Evolutionary conservation across 2,329 filamentous ascomycete genomes (phyloP), one percentile per base, ranked within the genome.

Genomic region (Fusarium pseudoanthophilum): DNA sequence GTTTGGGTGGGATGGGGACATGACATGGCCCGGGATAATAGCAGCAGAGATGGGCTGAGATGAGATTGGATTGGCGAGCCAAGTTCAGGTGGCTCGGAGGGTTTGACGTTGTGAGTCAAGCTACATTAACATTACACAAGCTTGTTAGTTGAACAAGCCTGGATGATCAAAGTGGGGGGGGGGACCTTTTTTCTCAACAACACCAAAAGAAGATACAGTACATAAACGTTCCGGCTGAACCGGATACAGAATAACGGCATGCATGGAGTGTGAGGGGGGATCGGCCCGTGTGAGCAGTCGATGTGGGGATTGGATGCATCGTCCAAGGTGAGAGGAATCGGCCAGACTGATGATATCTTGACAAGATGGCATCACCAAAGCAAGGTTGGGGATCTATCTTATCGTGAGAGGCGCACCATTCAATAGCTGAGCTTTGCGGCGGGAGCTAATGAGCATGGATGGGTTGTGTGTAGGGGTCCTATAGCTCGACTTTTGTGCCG

Each of bases 1-100:
- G 63, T 37, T 39, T 67, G 59, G 64, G 67, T 67, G 72, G 72
- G 66, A 72, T 74, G 71, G 66, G 21, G 32, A 32, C 32, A 32
- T 13, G 48, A n/a, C 56, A 59, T 53, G 40, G 60, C 43, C 48
- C 66, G 53, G 59, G 62, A 60, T 46, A 65, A 18, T 40, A 40
- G 42, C 15, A 36, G 39, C 26, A 26, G 60, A 63, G 60, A 73
- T 74, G 71, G 70, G 65, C 64, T 71, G 75, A 71, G 77, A 73
- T 73, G 71, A 75, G 69, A 73, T 78, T 74, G 75, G 74, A 74
- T 73, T 76, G 72, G 64, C 62, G 64, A 73, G 66, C 59, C 60
- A 40, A 37, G 61, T 52, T 56, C 56, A 59, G 56, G 42, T 51
- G 26, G 52, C 37, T 43, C 36, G 26, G 37, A 58, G 40, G 55